phyloP scores from a whole-genome alignment of 805 yeast species.

The Saccharomycopsis fibuligera region DNA sequence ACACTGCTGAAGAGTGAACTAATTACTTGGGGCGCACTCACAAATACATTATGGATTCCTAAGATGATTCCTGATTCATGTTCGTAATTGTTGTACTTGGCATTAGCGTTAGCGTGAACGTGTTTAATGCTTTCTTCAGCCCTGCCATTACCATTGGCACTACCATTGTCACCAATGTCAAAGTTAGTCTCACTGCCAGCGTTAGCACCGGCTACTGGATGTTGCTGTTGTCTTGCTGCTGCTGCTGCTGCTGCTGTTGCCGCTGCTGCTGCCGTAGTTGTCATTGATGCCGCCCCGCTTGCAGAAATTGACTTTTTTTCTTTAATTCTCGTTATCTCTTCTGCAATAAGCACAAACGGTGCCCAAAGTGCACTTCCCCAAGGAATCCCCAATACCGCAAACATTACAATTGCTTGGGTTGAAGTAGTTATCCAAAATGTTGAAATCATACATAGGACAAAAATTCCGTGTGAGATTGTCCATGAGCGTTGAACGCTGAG shows the following conservation, averaged over 20 bases:
- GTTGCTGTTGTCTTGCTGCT: no score
- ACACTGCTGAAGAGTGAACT: conserved; percentile 44
- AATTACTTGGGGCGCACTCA: conserved; percentile 51
- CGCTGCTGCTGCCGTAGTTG: neutral
- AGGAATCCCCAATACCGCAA: conserved; percentile 49
- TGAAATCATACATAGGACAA: conserved; percentile 40
- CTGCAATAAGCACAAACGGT: conserved; percentile 56
- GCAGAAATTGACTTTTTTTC: conserved; percentile 32
- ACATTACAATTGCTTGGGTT: conserved; percentile 38
- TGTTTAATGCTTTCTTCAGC: no score
- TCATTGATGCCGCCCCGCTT: neutral
- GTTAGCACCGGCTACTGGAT: no score
- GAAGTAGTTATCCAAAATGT: conserved; percentile 42
- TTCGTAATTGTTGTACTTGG: conserved; percentile 35
- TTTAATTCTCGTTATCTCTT: conserved; percentile 47
- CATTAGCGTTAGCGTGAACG: conserved; percentile 18
- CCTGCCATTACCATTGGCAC: no score
- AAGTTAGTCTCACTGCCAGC: neutral
- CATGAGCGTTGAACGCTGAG: conserved; percentile 38
- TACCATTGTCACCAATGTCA: no score
- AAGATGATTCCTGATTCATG: conserved; percentile 51
- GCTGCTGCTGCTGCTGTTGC: neutral
- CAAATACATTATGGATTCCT: conserved; percentile 53
- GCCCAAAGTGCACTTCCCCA: conserved; percentile 68
- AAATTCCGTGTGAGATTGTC: conserved; percentile 44